These are phyloP conservation scores for Scedosporium aurantiacum DNA, from an alignment of 2,329 filamentous ascomycete genomes.

Conservation along the genomic window DNA sequence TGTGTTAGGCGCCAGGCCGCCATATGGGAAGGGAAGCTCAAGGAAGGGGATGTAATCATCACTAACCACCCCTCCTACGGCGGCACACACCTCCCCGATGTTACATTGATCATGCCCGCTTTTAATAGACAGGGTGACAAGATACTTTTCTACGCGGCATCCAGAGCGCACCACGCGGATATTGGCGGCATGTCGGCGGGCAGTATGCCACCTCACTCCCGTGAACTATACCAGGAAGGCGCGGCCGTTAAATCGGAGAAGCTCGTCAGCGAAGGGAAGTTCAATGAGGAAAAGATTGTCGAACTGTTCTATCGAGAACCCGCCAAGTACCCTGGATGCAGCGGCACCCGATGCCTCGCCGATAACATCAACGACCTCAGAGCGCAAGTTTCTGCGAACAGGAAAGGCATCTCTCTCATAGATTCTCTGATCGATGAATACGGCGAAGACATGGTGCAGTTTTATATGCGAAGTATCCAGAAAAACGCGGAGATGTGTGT, in stretches of 20 bases:
- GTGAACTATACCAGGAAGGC: conserved; percentile 51
- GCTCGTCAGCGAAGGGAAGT: conserved; percentile 63
- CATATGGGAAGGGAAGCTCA: conserved; percentile 68
- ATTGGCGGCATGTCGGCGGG: conserved; percentile 73
- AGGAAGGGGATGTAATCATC: conserved; percentile 70
- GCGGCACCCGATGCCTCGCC: conserved; percentile 64
- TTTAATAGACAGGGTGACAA: conserved; percentile 54
- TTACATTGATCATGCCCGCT: conserved; percentile 69
- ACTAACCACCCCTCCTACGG: conserved; percentile 78
- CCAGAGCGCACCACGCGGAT: conserved; percentile 72
- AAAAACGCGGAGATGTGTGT: conserved; percentile 69
- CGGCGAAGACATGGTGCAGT: conserved; percentile 64
- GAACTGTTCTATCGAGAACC: conserved; percentile 65
- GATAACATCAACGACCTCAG: conserved; percentile 79
- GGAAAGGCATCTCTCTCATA: conserved; percentile 77
- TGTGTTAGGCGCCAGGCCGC: conserved; percentile 67
- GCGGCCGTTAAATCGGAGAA: conserved; percentile 55
- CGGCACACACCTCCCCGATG: conserved; percentile 72
- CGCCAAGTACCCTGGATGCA: conserved; percentile 63
- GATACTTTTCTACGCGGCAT: conserved; percentile 74
- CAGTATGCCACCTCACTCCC: conserved; percentile 67
- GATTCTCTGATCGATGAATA: conserved; percentile 66
- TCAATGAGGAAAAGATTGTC: conserved; percentile 66
- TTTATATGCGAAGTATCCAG: conserved; percentile 77
- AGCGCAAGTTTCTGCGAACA: conserved; percentile 74